These are phyloP conservation scores for Colletotrichum salicis DNA, from an alignment of 2,329 filamentous ascomycete genomes.

Conservation along the genomic window DNA sequence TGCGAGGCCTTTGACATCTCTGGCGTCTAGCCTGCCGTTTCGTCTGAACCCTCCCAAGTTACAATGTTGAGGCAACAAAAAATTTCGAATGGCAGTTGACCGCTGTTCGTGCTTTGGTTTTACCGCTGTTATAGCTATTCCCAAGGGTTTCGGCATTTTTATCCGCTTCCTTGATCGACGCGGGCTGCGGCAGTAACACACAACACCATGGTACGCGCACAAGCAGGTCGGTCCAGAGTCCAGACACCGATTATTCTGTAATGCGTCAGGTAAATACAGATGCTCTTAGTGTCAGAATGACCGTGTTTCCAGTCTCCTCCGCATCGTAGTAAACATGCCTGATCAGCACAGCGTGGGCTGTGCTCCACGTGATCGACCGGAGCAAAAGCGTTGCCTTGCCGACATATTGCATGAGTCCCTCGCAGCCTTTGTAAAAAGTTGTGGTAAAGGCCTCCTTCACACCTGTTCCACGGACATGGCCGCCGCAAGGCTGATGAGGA, in stretches of 20 bases:
- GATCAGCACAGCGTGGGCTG: background rate
- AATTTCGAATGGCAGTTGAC: background rate
- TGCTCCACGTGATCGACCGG: background rate
- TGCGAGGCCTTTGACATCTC: background rate
- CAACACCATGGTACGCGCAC: too few species aligned
- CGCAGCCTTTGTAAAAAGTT: background rate
- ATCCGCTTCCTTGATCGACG: background rate
- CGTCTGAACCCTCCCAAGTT: background rate
- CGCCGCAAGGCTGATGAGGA: background rate
- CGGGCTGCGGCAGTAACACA: too few species aligned
- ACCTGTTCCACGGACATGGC: background rate
- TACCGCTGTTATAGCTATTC: background rate
- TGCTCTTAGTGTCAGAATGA: background rate
- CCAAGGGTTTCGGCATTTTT: background rate
- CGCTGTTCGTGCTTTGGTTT: background rate
- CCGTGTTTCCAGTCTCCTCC: background rate
- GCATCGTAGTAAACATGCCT: background rate
- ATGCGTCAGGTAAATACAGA: background rate
- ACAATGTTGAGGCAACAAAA: background rate
- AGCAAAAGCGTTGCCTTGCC: background rate
- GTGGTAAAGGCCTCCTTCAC: background rate
- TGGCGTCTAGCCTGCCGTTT: background rate
- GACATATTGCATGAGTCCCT: background rate
- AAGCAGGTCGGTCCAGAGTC: too few species aligned
- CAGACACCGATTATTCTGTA: background rate